These are phyloP conservation scores for Pseudocercospora pini-densiflorae DNA, from an alignment of 2,329 filamentous ascomycete species.

Conservation along the genomic window DNA sequence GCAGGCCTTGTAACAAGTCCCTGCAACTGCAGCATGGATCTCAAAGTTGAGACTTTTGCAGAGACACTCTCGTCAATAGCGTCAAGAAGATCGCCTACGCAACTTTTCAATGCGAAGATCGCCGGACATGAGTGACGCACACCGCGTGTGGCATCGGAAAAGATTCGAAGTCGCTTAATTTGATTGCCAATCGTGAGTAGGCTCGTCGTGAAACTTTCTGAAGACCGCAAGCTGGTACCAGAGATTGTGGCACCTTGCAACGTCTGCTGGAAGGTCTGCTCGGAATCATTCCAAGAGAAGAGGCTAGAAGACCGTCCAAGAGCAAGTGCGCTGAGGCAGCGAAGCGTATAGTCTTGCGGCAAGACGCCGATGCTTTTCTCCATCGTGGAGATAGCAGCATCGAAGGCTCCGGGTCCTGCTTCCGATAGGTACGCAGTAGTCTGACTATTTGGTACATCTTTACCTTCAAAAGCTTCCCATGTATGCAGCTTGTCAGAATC, in stretches of 20 bases:
- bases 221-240: constrained; percentile 54
- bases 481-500: constrained; percentile 56
- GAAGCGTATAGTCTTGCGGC: constrained; percentile 43
- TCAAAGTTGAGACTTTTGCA: constrained; percentile 32
- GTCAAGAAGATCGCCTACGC: constrained; percentile 45
- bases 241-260: constrained; percentile 53
- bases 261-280: constrained; percentile 56
- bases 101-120: constrained; percentile 48
- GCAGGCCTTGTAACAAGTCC: constrained; percentile 46
- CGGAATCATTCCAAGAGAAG: constrained; percentile 64
- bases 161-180: constrained; percentile 27
- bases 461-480: constrained; percentile 67
- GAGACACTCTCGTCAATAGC: constrained; percentile 47
- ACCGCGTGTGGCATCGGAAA: constrained; percentile 15
- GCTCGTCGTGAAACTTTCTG: constrained; percentile 58
- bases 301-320: constrained; percentile 74
- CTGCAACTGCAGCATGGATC: constrained; percentile 49
- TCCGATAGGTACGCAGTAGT: constrained; percentile 67
- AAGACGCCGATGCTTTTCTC: constrained; percentile 44
- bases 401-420: constrained; percentile 67
- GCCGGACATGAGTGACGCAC: constrained; percentile 38
- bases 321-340: constrained; percentile 67
- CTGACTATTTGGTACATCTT: constrained; percentile 42
- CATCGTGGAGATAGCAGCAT: constrained; percentile 63
- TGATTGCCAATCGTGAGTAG: constrained; percentile 46